Percentiles rank a stretch among this genome's conserved stretches.
Evolutionary conservation across 768 basidiomycete species (phyloP).

Genomic region (Asterophora lycoperdoides): DNA sequence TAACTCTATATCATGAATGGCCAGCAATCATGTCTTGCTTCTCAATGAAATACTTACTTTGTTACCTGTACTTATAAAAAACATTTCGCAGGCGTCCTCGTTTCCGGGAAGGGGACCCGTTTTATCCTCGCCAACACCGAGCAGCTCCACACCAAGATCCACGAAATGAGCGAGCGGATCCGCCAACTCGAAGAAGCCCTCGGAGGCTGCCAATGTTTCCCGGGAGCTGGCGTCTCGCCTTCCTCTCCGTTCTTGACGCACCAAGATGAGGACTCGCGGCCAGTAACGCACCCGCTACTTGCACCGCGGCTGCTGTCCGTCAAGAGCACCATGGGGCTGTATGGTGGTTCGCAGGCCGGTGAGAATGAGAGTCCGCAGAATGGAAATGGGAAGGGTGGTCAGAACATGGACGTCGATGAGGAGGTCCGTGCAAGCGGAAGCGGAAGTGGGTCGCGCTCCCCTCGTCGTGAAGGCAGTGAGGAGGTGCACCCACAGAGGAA

Average conservation of each 20-base stretch:
- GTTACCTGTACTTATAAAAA: neutral
- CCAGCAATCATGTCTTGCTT: too few relatives aligned
- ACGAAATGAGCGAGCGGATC: constrained; percentile 64
- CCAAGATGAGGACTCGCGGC: neutral
- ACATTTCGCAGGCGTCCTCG: constrained; percentile 46
- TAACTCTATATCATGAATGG: too few relatives aligned
- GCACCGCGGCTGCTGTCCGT: constrained; percentile 43
- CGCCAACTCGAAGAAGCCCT: constrained; percentile 58
- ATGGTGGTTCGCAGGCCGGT: constrained; percentile 32
- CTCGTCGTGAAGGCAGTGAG: neutral
- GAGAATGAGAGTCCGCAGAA: neutral
- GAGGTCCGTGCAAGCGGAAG: neutral
- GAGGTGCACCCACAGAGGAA: neutral
- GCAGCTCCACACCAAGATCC: constrained; percentile 59
- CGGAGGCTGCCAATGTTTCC: constrained; percentile 23
- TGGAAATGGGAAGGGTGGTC: neutral
- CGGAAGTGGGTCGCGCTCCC: neutral
- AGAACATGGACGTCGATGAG: constrained; percentile 19
- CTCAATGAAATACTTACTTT: too few relatives aligned
- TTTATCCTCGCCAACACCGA: constrained; percentile 68
- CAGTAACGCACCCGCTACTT: constrained; percentile 45
- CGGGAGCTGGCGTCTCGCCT: neutral
- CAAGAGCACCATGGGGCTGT: constrained; percentile 54
- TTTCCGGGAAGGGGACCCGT: constrained; percentile 62
- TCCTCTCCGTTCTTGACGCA: neutral